phyloP scores from a whole-genome alignment of 2,329 filamentous ascomycete species.

The Botrytis paeoniae region DNA sequence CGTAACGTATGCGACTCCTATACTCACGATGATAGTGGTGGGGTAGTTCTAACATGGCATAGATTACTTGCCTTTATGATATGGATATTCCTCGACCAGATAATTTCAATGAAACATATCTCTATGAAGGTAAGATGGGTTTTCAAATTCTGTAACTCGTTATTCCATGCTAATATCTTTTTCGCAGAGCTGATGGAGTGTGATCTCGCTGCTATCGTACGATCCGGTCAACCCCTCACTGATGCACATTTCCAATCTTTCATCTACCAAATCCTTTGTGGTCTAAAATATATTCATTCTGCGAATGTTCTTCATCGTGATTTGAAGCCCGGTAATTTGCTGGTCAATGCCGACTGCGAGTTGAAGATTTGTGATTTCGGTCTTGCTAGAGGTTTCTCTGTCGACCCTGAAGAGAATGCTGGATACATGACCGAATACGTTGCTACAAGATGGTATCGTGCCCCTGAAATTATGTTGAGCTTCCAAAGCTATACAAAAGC shows the following conservation, averaged over 20 bases:
- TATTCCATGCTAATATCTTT: conserved; percentile 25
- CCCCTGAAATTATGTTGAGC: conserved; percentile 98
- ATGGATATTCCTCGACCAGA: conserved; percentile 98
- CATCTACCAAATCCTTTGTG: conserved; percentile 99
- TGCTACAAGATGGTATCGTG: conserved; percentile 96
- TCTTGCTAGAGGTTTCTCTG: conserved; percentile 90
- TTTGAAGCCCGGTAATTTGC: conserved; percentile 91
- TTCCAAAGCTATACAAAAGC: conserved; percentile 99
- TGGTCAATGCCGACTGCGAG: conserved; percentile 98
- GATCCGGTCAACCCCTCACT: conserved; percentile 93
- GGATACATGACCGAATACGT: conserved; percentile 99
- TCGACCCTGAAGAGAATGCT: conserved; percentile 96
- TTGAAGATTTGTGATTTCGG: conserved; percentile 99
- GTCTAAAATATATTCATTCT: conserved; percentile 98
- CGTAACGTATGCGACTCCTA: conserved; percentile 63
- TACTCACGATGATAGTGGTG: conserved; percentile 2
- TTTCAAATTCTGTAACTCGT: neutral
- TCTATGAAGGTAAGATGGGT: conserved; percentile 76
- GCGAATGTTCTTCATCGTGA: conserved; percentile 97
- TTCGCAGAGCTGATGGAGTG: conserved; percentile 93
- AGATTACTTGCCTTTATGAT: conserved; percentile 99
- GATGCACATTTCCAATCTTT: conserved; percentile 99
- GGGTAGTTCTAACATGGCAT: conserved; percentile 40
- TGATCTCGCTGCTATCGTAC: conserved; percentile 95
- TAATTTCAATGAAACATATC: conserved; percentile 98